Percentiles rank a stretch among this genome's conserved stretches.
Evolutionary conservation across 2,329 filamentous ascomycete genomes (phyloP).

Genomic region (Colletotrichum endophyticum): DNA sequence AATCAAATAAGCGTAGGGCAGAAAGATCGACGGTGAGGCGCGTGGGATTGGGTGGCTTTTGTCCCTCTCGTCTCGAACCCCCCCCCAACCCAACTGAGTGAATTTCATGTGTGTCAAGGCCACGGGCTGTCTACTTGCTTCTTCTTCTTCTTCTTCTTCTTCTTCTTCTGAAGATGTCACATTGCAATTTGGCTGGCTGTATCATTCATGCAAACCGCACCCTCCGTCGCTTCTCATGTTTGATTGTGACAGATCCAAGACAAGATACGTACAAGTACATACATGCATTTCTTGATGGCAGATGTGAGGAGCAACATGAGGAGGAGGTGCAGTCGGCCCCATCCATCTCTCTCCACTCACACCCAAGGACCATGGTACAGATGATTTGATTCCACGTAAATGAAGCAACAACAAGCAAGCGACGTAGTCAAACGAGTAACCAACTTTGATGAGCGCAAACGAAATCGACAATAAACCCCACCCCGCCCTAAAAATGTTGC

Average conservation of each 20-base stretch:
- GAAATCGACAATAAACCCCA: neutral
- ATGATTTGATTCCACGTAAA: neutral
- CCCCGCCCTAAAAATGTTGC: neutral
- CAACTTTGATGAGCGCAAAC: neutral
- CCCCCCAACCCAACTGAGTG: neutral
- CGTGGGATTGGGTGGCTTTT: neutral
- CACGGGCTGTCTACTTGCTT: neutral
- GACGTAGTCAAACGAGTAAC: neutral
- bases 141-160: neutral
- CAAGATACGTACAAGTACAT: neutral
- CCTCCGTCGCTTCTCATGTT: neutral
- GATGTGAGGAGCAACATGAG: neutral
- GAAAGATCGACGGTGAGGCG: conserved; percentile 17
- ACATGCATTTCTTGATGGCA: neutral
- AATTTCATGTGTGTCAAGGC: neutral
- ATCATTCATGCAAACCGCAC: neutral
- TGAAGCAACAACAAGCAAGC: neutral
- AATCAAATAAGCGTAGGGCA: conserved; percentile 16
- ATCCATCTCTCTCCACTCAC: neutral
- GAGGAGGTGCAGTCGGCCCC: neutral
- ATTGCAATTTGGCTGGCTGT: neutral
- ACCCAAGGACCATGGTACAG: neutral
- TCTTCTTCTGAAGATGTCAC: neutral
- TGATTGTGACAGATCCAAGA: neutral
- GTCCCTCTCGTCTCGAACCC: neutral